Evolutionary conservation across 805 yeast genomes (phyloP).

Genomic region (Lipomyces sp.): DNA sequence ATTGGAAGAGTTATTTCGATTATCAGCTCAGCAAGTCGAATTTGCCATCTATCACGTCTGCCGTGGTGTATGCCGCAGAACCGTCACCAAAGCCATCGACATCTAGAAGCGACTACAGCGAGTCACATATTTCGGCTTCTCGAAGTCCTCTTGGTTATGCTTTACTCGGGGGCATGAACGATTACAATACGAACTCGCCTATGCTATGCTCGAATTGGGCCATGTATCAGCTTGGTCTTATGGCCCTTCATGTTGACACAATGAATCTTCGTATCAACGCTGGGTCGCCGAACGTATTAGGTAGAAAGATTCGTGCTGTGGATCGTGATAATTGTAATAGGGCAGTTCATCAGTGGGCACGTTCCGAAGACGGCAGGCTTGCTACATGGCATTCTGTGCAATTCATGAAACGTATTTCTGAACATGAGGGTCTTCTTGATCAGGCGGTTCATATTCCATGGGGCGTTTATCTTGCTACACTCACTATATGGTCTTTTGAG

Average conservation of each 20-base stretch:
- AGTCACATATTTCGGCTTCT: neutral
- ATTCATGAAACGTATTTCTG: conserved; percentile 31
- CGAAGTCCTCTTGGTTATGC: conserved; percentile 6
- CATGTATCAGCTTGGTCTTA: conserved; percentile 32
- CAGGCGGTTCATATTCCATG: conserved; percentile 35
- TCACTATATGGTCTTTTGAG: conserved; percentile 36
- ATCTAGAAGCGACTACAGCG: neutral
- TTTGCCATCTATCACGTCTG: conserved; percentile 23
- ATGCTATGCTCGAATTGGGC: conserved; percentile 35
- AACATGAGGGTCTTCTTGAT: conserved; percentile 30
- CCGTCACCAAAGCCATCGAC: conserved; percentile 2
- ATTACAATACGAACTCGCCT: conserved; percentile 30
- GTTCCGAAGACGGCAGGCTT: conserved; percentile 32
- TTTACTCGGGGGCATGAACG: conserved; percentile 20
- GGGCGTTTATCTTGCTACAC: conserved; percentile 34
- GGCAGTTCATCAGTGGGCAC: conserved; percentile 32
- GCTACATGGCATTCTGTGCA: conserved; percentile 36
- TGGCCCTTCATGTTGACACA: conserved; percentile 33
- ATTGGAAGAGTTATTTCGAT: conserved; percentile 43
- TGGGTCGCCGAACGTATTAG: conserved; percentile 31
- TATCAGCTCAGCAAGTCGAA: conserved; percentile 35
- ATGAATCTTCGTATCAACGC: conserved; percentile 32
- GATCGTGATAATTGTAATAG: conserved; percentile 30
- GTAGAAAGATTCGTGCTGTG: conserved; percentile 21
- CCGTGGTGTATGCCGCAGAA: conserved; percentile 16